Base-by-base conservation (phyloP, 257 asterid species). In the Leonotis leonurus region DNA sequence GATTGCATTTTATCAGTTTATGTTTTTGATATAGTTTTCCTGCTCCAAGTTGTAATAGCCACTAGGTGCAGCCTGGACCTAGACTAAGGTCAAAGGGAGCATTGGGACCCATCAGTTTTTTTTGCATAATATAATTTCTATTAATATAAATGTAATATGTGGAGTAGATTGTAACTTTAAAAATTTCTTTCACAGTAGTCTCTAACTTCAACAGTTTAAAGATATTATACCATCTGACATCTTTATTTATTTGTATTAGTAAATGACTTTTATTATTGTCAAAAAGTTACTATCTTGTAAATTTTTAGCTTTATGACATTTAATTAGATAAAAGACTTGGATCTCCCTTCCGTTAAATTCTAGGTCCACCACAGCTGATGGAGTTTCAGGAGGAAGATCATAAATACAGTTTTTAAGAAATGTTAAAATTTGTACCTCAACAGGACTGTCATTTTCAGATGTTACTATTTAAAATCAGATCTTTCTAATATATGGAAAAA, bases 11-110 rank as follows among this genome's bases (percentile, higher is more conserved):
- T 33, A 33, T 33, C n/a, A n/a, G 39, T 12, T 33, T 48, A 22
- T 65, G 41, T 25, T 43, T 49, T 62, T 71, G 52, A 26, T 60
- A 45, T 67, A 48, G 33, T 46, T 68, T 11, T 56, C n/a, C 41
- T 57, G 18, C 67, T 52, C 48, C 30, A 40, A 48, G 41, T 70
- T 37, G 51, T 30, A 18, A 65, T 30, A 36, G n/a, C 51, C 68
- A 29, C 59, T 50, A 36, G 39, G 56, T 49, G 60, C 26, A 35
- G 8, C 25, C n/a, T n/a, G 10, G 26, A 54, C 63, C 55, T 49
- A 22, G 8, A 12, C 17, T 49, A 22, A 3, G 33, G 18, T 5
- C 18, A 12, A 49, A 2, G 56, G 7, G 14, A 24, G 24, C 22
- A 27, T 16, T 13, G 22, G 12, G 20, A 29, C 46, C 18, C 20